phyloP scores from a whole-genome alignment of 169 alveolate species.

The Eimeria acervulina region DNA sequence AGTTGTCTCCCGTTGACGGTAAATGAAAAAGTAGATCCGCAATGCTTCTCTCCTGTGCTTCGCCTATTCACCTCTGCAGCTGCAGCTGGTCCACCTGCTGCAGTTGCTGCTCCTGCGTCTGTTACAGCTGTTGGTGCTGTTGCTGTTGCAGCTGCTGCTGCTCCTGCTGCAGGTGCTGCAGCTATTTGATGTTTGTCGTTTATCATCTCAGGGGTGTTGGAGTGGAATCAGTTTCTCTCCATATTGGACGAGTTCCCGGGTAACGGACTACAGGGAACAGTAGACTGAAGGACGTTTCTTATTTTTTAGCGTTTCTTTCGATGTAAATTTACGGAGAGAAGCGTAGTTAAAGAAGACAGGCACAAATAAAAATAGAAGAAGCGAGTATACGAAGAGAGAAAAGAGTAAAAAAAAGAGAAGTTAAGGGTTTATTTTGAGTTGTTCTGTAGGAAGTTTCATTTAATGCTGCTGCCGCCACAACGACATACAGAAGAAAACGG shows the following conservation, averaged over 20 bases:
- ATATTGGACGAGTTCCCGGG: slow-evolving; percentile 62
- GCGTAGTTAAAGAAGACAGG: no score
- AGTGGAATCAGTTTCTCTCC: slow-evolving; percentile 66
- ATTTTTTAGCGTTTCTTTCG: no score
- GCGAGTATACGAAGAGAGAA: no score
- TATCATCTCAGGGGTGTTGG: slow-evolving; percentile 75
- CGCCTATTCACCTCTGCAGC: no score
- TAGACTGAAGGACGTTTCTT: background rate
- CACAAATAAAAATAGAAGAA: no score
- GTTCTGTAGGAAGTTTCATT: background rate
- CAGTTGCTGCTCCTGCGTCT: background rate
- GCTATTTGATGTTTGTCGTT: background rate
- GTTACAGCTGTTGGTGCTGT: no score
- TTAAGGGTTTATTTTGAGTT: no score
- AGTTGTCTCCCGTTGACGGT: slow-evolving; percentile 80
- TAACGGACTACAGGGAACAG: slow-evolving; percentile 3
- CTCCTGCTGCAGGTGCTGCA: no score
- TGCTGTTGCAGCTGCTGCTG: background rate
- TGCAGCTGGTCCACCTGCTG: no score
- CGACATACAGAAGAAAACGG: background rate
- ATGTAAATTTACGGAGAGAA: no score
- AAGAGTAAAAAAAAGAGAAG: no score
- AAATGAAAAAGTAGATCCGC: background rate
- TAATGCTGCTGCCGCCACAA: background rate
- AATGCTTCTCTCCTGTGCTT: background rate